Evolutionary conservation across 306 rosid genomes (phyloP).

Genomic region (Cucumis melo): DNA sequence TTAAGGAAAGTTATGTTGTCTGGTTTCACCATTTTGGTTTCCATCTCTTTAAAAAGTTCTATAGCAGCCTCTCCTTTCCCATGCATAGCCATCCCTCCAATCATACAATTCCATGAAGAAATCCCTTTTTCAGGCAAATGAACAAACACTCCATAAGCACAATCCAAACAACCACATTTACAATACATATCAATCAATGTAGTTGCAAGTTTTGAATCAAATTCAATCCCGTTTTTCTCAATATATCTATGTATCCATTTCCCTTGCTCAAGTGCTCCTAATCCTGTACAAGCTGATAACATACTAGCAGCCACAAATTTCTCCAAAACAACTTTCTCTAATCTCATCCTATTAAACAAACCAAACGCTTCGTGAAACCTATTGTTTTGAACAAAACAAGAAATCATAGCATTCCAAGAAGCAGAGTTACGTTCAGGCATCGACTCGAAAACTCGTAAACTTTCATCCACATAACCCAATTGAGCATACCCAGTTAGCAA

Average conservation of each 20-base stretch:
- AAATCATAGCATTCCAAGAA: conserved; percentile 61
- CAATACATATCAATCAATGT: conserved; percentile 57
- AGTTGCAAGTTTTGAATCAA: conserved; percentile 46
- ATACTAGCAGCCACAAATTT: conserved; percentile 46
- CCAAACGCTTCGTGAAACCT: conserved; percentile 41
- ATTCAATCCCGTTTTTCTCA: conserved; percentile 27
- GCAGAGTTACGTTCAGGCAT: conserved; percentile 36
- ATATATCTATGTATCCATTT: conserved; percentile 44
- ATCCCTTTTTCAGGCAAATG: conserved; percentile 23
- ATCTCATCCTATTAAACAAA: conserved; percentile 36
- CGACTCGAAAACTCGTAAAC: conserved; percentile 28
- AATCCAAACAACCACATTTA: conserved; percentile 52
- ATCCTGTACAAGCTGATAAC: conserved; percentile 45
- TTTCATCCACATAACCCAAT: conserved; percentile 33
- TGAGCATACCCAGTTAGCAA: conserved; percentile 39
- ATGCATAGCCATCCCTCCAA: conserved; percentile 66
- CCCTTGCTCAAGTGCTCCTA: conserved; percentile 56
- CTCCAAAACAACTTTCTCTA: conserved; percentile 25
- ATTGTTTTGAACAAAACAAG: conserved; percentile 36
- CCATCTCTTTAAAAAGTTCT: conserved; percentile 39
- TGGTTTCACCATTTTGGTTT: conserved; percentile 21
- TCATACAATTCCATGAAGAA: conserved; percentile 59
- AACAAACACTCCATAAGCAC: conserved; percentile 34
- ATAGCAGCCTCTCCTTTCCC: conserved; percentile 47
- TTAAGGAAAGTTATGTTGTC: conserved; percentile 47